Percentiles rank a stretch among this genome's conserved stretches.
These are phyloP conservation scores for Falciphora oryzae DNA, from an alignment of 2,329 filamentous ascomycete species.

Conservation along the genomic window DNA sequence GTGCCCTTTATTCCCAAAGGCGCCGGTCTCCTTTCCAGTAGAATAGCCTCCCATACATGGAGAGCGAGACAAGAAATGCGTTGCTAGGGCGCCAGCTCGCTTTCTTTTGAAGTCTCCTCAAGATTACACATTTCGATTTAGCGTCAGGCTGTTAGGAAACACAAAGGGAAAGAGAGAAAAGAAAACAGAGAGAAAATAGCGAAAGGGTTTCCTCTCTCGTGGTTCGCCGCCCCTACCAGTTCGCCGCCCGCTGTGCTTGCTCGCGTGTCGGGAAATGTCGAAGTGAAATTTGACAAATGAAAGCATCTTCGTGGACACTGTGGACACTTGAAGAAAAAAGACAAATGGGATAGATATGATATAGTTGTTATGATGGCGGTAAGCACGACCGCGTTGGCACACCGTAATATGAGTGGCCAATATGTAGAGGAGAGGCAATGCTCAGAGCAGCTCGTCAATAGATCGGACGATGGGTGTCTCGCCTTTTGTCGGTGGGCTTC, in stretches of 20 bases:
- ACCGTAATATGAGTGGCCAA: not conserved
- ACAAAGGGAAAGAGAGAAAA: conserved; percentile 12
- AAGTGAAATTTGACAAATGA: not conserved
- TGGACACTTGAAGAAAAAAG: not conserved
- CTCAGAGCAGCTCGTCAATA: conserved; percentile 70
- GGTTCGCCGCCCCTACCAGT: not conserved
- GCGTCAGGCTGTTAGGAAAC: conserved; percentile 13
- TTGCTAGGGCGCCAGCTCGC: not conserved
- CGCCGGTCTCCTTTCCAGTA: not conserved
- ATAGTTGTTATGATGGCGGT: not conserved
- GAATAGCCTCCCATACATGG: not conserved
- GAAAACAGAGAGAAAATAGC: conserved; percentile 4
- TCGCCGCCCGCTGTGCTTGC: conserved; percentile 7
- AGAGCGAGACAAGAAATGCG: not conserved
- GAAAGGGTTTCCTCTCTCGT: conserved; percentile 3
- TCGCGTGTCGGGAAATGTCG: conserved; percentile 1
- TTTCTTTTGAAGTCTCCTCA: not conserved
- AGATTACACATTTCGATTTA: conserved; percentile 32
- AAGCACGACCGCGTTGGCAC: not conserved
- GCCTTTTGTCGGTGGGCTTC: conserved; percentile 69
- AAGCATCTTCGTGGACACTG: not conserved
- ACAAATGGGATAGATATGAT: conserved; percentile 1
- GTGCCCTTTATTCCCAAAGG: not conserved
- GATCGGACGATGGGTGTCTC: conserved; percentile 70
- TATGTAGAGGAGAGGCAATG: not conserved